A percentile compares a stretch with the other conserved stretches of the same genome.
These are phyloP conservation scores for Leccinum subrobustum DNA, from an alignment of 1,284 basidiomycete species.

Conservation along the genomic window DNA sequence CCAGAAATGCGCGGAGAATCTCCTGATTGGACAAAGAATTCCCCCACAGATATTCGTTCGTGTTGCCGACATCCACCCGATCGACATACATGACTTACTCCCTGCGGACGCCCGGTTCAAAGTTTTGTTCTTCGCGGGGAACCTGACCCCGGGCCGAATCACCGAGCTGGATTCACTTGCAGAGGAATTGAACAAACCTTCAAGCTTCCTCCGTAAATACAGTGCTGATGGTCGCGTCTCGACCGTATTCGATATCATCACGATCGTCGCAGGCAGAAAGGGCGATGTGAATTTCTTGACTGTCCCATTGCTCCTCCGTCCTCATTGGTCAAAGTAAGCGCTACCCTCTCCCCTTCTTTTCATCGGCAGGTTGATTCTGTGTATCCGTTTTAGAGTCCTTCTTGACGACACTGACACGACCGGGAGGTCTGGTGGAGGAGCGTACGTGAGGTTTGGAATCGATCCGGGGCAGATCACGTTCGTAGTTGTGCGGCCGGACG, in stretches of 20 bases:
- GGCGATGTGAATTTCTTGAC: slow-evolving; percentile 45
- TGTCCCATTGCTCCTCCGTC: slow-evolving; percentile 48
- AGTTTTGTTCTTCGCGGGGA: slow-evolving; percentile 65
- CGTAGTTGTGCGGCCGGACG: too few species aligned
- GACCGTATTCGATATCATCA: slow-evolving; percentile 51
- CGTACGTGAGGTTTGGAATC: too few species aligned
- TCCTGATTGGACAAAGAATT: too few species aligned
- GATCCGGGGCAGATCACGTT: too few species aligned
- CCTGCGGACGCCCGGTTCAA: slow-evolving; percentile 71
- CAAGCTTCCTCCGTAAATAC: slow-evolving; percentile 40
- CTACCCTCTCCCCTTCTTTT: background rate
- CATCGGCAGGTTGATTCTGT: background rate
- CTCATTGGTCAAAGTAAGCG: slow-evolving; percentile 65
- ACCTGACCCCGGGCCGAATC: slow-evolving; percentile 42
- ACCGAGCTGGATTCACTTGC: slow-evolving; percentile 39
- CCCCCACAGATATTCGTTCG: slow-evolving; percentile 26
- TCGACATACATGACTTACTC: slow-evolving; percentile 67
- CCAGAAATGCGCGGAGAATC: too few species aligned
- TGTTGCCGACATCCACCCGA: slow-evolving; percentile 53
- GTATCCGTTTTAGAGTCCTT: slow-evolving; percentile 8
- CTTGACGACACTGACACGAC: background rate
- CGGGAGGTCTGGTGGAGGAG: too few species aligned
- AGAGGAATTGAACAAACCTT: slow-evolving; percentile 39
- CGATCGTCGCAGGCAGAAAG: slow-evolving; percentile 49
- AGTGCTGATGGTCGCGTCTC: slow-evolving; percentile 25